A percentile compares a stretch with the other conserved stretches of the same genome.
phyloP scores from a whole-genome alignment of 345 rosid genomes.

The Populus alba region DNA sequence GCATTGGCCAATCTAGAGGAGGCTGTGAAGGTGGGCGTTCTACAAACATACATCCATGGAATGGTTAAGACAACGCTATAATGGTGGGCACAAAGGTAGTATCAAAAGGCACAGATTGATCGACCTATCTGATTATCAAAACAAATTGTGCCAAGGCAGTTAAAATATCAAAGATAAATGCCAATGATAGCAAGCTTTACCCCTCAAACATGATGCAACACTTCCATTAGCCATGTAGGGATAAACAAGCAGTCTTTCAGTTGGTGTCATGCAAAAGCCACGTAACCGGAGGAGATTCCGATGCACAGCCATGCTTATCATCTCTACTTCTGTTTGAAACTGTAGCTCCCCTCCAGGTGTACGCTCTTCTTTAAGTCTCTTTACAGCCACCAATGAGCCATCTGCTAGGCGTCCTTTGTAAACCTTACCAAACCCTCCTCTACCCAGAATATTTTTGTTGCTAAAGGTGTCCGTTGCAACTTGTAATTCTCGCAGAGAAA shows the following conservation, averaged over 20 bases:
- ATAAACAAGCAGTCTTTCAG: conserved; percentile 86
- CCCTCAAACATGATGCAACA: conserved; percentile 95
- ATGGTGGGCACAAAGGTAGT: neutral
- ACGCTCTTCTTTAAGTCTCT: conserved; percentile 93
- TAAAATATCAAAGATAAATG: neutral
- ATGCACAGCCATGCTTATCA: conserved; percentile 99
- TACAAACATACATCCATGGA: conserved; percentile 23
- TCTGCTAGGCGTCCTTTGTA: conserved; percentile 92
- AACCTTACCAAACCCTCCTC: conserved; percentile 98
- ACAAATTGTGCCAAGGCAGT: neutral
- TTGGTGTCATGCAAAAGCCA: conserved; percentile 98
- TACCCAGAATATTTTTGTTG: conserved; percentile 86
- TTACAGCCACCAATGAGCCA: conserved; percentile 90
- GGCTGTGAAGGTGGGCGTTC: conserved; percentile 81
- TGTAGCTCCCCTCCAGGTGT: conserved; percentile 98
- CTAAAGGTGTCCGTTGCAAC: conserved; percentile 94
- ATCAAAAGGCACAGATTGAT: neutral
- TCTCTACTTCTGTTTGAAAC: conserved; percentile 97
- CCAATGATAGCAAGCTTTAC: conserved; percentile 28
- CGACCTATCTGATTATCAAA: neutral
- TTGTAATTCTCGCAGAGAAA: conserved; percentile 88
- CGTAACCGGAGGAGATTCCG: conserved; percentile 85
- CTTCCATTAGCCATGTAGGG: conserved; percentile 99
- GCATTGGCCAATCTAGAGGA: conserved; percentile 87
- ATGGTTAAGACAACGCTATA: neutral